These are phyloP conservation scores for Gentiana dahurica DNA, from an alignment of 257 asterid species.

Conservation along the genomic window DNA sequence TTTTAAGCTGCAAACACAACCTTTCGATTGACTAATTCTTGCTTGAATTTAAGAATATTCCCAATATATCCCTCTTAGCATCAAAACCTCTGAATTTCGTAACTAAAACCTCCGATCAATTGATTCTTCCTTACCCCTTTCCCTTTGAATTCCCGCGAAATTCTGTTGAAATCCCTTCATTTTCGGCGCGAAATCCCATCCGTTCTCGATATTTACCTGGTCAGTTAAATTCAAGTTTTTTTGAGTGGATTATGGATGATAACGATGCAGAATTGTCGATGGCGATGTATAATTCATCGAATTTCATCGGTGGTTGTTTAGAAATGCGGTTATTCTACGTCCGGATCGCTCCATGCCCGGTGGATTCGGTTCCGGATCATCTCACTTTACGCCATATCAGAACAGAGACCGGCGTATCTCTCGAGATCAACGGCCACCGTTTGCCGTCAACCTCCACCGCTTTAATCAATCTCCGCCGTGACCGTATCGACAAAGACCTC, in stretches of 20 bases:
- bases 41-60: too few species aligned
- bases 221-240: slow-evolving; percentile 1
- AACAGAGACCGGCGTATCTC: slow-evolving; percentile 43
- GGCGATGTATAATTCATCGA: slow-evolving; percentile 33
- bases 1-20: too few species aligned
- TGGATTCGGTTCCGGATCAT: slow-evolving; percentile 39
- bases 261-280: slow-evolving; percentile 39
- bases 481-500: slow-evolving; percentile 52
- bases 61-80: neutral
- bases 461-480: slow-evolving; percentile 48
- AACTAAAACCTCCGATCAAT: neutral
- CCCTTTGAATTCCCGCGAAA: too few species aligned
- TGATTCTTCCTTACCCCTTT: too few species aligned
- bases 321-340: slow-evolving; percentile 64
- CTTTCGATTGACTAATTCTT: too few species aligned
- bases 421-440: slow-evolving; percentile 54
- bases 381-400: slow-evolving; percentile 54
- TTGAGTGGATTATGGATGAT: slow-evolving; percentile 27
- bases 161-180: neutral
- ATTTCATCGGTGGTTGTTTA: slow-evolving; percentile 50
- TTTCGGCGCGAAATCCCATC: neutral
- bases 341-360: slow-evolving; percentile 48
- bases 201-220: neutral
- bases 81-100: slow-evolving; percentile 1
- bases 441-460: slow-evolving; percentile 49